phyloP scores from a whole-genome alignment of 2,329 filamentous ascomycete species.

The Cytospora piceae region DNA sequence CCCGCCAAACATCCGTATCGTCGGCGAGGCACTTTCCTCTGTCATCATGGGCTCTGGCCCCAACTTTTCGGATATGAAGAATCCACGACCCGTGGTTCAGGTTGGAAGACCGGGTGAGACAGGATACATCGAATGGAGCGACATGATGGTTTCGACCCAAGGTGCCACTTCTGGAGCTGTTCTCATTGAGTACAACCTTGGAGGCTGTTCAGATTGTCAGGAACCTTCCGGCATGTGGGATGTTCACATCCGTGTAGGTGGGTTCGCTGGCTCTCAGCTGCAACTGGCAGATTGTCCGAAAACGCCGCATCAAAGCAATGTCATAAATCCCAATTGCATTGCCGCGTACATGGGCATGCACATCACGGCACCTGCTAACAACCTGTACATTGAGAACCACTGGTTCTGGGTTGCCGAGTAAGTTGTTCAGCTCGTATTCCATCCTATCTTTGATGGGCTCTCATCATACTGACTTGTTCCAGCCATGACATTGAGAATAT shows the following conservation, averaged over 20 bases:
- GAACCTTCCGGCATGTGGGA: constrained; percentile 69
- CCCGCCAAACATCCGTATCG: constrained; percentile 54
- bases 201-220: constrained; percentile 29
- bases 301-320: constrained; percentile 38
- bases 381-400: constrained; percentile 53
- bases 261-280: constrained; percentile 69
- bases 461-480: constrained; percentile 3
- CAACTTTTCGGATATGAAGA: constrained; percentile 59
- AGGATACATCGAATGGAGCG: constrained; percentile 71
- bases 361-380: constrained; percentile 43
- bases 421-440: not conserved
- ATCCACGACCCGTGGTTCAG: constrained; percentile 67
- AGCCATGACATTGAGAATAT: constrained; percentile 55
- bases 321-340: constrained; percentile 41
- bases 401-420: constrained; percentile 53
- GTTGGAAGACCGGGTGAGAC: constrained; percentile 62
- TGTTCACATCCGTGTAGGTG: constrained; percentile 74
- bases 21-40: constrained; percentile 59
- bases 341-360: constrained; percentile 47
- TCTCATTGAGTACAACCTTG: constrained; percentile 74
- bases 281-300: constrained; percentile 70
- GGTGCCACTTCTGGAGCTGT: constrained; percentile 70
- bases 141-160: constrained; percentile 71
- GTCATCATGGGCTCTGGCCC: constrained; percentile 59
- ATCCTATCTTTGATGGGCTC: not conserved